phyloP scores from a whole-genome alignment of 305 asterid species.

The Stenogyne calaminthoides region DNA sequence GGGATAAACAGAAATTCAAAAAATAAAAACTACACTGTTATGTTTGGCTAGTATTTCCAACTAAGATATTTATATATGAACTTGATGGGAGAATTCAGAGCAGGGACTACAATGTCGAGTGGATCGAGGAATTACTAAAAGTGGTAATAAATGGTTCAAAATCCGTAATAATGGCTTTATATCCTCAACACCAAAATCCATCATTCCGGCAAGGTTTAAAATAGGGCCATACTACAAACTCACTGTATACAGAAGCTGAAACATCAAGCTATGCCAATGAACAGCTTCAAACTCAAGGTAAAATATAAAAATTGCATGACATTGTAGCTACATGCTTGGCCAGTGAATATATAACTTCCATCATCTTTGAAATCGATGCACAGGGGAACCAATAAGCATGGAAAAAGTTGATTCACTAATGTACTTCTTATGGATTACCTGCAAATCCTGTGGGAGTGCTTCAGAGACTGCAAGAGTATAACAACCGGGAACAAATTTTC shows the following conservation, averaged over 20 bases:
- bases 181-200: not conserved
- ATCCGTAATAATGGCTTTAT: not conserved
- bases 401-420: not conserved
- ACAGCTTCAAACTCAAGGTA: not conserved
- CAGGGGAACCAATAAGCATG: not conserved
- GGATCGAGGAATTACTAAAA: not conserved
- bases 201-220: not conserved
- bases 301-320: not conserved
- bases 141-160: not conserved
- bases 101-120: not conserved
- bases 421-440: slow-evolving; percentile 40
- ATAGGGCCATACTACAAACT: not conserved
- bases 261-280: not conserved
- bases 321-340: not conserved
- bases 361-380: not conserved
- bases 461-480: slow-evolving; percentile 77
- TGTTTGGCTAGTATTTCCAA: not conserved
- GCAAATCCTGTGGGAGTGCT: slow-evolving; percentile 64
- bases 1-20: not conserved
- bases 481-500: slow-evolving; percentile 70
- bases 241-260: not conserved
- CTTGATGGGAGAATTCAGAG: not conserved
- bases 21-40: not conserved
- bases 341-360: not conserved
- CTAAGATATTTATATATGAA: not conserved